Percentiles rank a stretch among this genome's conserved stretches.
Evolutionary conservation across 140 eudicot species (phyloP).

Genomic region (Stevia rebaudiana): DNA sequence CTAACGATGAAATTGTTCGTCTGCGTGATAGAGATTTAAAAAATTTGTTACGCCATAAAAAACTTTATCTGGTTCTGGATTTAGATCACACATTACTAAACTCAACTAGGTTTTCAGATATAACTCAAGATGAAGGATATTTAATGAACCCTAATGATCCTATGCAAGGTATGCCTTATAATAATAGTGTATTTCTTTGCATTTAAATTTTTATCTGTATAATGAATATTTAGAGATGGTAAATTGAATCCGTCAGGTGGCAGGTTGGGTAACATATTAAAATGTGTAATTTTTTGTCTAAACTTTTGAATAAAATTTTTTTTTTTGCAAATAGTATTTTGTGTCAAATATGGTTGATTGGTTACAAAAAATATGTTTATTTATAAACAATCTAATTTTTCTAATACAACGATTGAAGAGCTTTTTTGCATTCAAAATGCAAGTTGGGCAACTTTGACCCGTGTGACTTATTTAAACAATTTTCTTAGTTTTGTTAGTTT

Average conservation of each 20-base stretch:
- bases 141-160: constrained; percentile 43
- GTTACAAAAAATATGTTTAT: neutral
- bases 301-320: neutral
- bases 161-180: constrained; percentile 51
- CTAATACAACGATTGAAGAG: neutral
- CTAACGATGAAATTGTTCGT: constrained; percentile 55
- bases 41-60: constrained; percentile 52
- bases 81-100: constrained; percentile 88
- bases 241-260: neutral
- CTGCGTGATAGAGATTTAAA: constrained; percentile 60
- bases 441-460: neutral
- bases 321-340: neutral
- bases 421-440: neutral
- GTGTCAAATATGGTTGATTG: neutral
- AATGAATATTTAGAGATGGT: neutral
- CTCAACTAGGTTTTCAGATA: constrained; percentile 49
- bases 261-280: neutral
- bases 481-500: neutral
- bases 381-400: neutral
- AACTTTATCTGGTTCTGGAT: constrained; percentile 80
- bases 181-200: neutral
- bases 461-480: neutral
- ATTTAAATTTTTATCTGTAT: neutral
- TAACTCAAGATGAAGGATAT: constrained; percentile 60
- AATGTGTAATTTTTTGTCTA: neutral